A percentile compares a stretch with the other conserved stretches of the same genome.
phyloP scores from a whole-genome alignment of 208 protist genomes.

The Acanthamoeba sp. region DNA sequence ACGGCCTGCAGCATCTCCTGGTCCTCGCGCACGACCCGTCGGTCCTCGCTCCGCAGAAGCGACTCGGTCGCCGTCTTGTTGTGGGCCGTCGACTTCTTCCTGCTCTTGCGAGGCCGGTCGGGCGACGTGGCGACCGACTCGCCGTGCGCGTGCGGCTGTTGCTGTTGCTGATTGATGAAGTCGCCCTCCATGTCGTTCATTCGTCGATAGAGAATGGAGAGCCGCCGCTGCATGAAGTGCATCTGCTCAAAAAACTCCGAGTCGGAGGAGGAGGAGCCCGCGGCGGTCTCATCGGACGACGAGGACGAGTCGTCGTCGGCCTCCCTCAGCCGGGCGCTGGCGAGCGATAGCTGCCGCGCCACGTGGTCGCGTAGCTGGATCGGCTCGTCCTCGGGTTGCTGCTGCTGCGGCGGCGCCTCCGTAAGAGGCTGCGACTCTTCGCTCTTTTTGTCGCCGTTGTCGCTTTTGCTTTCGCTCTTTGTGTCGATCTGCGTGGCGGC shows the following conservation, averaged over 20 bases:
- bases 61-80: not conserved
- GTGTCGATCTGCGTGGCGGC: not conserved
- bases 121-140: not conserved
- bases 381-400: not conserved
- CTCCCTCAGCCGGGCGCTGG: not conserved
- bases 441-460: not conserved
- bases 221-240: conserved; percentile 1
- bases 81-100: not conserved
- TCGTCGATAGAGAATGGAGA: not conserved
- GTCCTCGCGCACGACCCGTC: conserved; percentile 2
- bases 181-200: conserved; percentile 22
- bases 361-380: not conserved
- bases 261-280: not conserved
- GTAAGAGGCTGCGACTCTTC: too few relatives aligned
- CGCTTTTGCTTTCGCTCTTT: not conserved
- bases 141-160: not conserved
- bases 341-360: not conserved
- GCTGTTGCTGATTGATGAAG: not conserved
- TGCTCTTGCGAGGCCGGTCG: not conserved
- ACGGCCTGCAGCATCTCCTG: conserved; percentile 45
- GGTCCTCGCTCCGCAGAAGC: not conserved
- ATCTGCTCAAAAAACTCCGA: conserved; percentile 1
- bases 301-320: not conserved
- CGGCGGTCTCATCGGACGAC: too few relatives aligned
- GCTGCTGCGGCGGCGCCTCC: not conserved